Evolutionary conservation across 1,284 basidiomycete species (phyloP), one percentile per base, ranked within the genome.

Genomic region (Phylloporus sp.): DNA sequence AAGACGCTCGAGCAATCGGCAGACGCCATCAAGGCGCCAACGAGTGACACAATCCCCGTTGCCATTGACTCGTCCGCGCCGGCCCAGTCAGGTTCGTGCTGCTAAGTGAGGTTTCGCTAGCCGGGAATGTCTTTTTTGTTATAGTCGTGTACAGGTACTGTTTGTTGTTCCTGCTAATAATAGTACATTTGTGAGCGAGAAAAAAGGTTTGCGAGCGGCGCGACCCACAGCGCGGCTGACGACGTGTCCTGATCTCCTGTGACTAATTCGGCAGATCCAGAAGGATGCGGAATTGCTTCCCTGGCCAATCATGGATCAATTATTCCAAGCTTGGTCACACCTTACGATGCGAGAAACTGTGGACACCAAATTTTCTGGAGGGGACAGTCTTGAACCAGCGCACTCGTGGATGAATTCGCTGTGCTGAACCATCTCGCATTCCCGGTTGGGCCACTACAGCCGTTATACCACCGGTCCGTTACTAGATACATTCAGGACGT

Each of bases 301-400:
- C 91, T 93, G 87, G 87, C 85, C 87, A 81, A 84, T 87, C 88
- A 86, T 85, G 88, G 84, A 78, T 87, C 78, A 75, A 90, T 92
- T 92, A 92, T 88, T 89, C 90, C 88, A 86, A 85, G 82, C 79
- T 78, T 58, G 72, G 66, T 82, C 87, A 84, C 73, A 39, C 78
- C 84, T 88, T 92, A 79, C 86, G 82, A 76, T 65, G 77, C 80
- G 85, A 82, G 79, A 82, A 76, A 80, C 81, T 84, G 83, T 85
- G 87, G 85, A 83, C 77, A 90, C 91, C 89, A 92, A 92, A 88
- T 92, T 92, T 91, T 92, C 91, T 86, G 89, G 90, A 92, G 91
- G 90, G 89, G 88, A 86, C 86, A 83, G 89, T 84, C 88, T 92
- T 89, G 91, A 92, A 92, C 88, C 87, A 90, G 90, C 90, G 91